Evolutionary conservation across 176 grass and related monocot species (phyloP), one percentile per base, ranked within the genome.

Genomic region (Phragmites australis): DNA sequence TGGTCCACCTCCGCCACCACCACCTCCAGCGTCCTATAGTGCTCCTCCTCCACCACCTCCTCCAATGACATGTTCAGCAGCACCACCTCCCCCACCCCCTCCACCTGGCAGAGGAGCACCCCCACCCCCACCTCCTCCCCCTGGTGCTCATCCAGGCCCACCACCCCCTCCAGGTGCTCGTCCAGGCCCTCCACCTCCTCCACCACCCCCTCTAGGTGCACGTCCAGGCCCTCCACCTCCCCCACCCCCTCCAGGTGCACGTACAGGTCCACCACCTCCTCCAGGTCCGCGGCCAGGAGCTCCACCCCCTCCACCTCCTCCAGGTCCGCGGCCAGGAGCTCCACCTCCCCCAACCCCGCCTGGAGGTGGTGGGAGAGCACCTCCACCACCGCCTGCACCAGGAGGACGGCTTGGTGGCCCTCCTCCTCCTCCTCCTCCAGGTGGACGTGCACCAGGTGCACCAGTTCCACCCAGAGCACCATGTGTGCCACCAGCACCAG

Each of bases 401-500:
- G 75, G 83, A 63, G 76, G 68, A 60, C 80, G 64, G 43, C 50
- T 72, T 77, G 84, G 81, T 51, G 84, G 76, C 19, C 90, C 87
- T 72, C 91, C 91, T 58, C 86, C 94, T 21, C 88, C 91, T 37
- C 93, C 93, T 31, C 81, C 75, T 59, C 92, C 74, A 56, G 78
- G 89, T 83, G 77, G 67, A 42, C 94, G 89, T 78, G 78, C 84
- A 81, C 80, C 81, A 74, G 80, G 74, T 81, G 87, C 65, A 53
- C 94, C 89, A 82, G 44, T 79, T 25, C 90, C 96, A 75, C 96
- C 92, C 68, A 89, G 92, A 83, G 92, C 88, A 87, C 95, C 92
- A 48, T 90, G 92, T 54, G 86, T 77, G 10, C 95, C 92, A 21
- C 90, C 92, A 70, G 86, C 85, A 66, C 96, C 90, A 23, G 87